These are phyloP conservation scores for Debaryomyces nepalensis DNA, from an alignment of 1,139 yeast species.

Conservation along the genomic window DNA sequence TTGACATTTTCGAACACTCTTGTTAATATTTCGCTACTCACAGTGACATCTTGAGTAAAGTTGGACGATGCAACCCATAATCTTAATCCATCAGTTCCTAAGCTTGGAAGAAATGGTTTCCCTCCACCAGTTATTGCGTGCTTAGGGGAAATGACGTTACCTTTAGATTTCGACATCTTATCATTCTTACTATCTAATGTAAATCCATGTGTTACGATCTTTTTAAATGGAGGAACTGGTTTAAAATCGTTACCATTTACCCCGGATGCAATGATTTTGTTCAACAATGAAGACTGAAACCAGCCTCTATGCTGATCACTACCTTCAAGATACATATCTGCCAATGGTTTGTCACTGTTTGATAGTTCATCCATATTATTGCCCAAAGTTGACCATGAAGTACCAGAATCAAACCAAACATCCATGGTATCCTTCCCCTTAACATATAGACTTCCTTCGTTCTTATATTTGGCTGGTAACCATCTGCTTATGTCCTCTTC, in stretches of 20 bases:
- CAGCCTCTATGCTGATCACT: slow-evolving; percentile 98
- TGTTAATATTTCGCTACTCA: slow-evolving; percentile 71
- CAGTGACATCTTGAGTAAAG: slow-evolving; percentile 77
- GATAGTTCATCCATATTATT: slow-evolving; percentile 32
- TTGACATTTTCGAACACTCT: slow-evolving; percentile 82
- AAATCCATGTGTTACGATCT: slow-evolving; percentile 90
- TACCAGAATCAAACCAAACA: slow-evolving; percentile 98
- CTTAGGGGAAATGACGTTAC: slow-evolving; percentile 75
- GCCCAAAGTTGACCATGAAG: slow-evolving; percentile 79
- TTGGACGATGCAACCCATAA: slow-evolving; percentile 91
- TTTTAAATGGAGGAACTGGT: slow-evolving; percentile 71
- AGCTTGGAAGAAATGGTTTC: slow-evolving; percentile 58
- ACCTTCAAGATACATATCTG: slow-evolving; percentile 90
- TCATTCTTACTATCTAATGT: slow-evolving; percentile 82
- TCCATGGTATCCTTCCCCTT: slow-evolving; percentile 95
- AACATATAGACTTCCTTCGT: slow-evolving; percentile 45
- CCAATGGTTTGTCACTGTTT: slow-evolving; percentile 41
- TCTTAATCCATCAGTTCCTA: slow-evolving; percentile 91
- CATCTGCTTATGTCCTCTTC: slow-evolving; percentile 63
- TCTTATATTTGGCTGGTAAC: slow-evolving; percentile 58
- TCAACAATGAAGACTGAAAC: slow-evolving; percentile 93
- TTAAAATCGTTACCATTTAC: slow-evolving; percentile 30
- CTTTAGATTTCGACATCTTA: slow-evolving; percentile 93
- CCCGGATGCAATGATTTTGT: slow-evolving; percentile 65
- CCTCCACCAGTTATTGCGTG: slow-evolving; percentile 71